These are phyloP conservation scores for Inonotus obliquus DNA, from an alignment of 1,284 basidiomycete genomes.

Conservation along the genomic window DNA sequence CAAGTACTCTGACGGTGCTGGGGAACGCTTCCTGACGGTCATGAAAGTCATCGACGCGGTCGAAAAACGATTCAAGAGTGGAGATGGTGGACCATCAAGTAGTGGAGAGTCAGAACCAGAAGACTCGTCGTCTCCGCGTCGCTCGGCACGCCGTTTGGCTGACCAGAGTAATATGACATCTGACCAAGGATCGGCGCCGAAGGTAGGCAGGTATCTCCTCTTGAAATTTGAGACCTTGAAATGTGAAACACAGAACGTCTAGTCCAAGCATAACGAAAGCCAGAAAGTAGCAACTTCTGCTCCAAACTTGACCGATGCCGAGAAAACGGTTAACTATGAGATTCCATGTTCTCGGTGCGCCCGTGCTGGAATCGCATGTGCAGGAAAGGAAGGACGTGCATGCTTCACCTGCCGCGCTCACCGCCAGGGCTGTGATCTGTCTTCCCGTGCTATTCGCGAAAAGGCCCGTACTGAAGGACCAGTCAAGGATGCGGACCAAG, in stretches of 20 bases:
- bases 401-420: not conserved
- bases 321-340: not conserved
- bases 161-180: not conserved
- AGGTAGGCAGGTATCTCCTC: not conserved
- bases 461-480: not conserved
- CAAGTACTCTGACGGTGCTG: not conserved
- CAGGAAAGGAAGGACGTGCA: not conserved
- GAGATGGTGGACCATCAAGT: not conserved
- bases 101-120: not conserved
- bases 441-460: not conserved
- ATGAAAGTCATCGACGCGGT: not conserved
- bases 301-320: not conserved
- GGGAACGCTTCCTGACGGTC: not conserved
- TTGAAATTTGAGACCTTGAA: not conserved
- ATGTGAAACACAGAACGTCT: not conserved
- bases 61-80: not conserved
- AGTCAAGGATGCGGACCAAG: not conserved
- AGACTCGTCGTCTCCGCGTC: not conserved
- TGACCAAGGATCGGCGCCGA: not conserved
- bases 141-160: not conserved
- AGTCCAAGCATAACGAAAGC: not conserved
- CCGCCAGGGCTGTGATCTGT: not conserved
- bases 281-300: not conserved
- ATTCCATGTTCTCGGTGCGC: not conserved
- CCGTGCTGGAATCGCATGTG: not conserved